Percentiles rank a stretch among this genome's conserved stretches.
phyloP scores from a whole-genome alignment of 352 stramenopile species.

The Hyaloperonospora arabidopsidis region DNA sequence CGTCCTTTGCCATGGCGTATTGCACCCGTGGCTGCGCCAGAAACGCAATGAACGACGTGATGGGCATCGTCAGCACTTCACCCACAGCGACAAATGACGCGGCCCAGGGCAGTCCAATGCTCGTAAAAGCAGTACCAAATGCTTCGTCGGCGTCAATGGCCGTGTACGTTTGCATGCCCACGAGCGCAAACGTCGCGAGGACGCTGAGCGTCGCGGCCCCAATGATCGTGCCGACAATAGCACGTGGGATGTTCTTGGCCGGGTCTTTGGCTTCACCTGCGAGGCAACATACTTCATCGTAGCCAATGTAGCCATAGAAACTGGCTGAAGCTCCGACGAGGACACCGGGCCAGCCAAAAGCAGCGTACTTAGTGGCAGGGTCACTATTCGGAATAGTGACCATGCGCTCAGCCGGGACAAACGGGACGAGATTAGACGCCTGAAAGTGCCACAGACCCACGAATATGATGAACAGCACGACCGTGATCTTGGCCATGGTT shows the following conservation, averaged over 20 bases:
- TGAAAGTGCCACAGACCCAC: conserved; percentile 82
- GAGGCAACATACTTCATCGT: conserved; percentile 94
- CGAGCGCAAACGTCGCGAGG: conserved; percentile 86
- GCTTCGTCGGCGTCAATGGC: conserved; percentile 69
- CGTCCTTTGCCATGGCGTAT: conserved; percentile 91
- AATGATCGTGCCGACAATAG: conserved; percentile 86
- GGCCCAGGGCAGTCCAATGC: conserved; percentile 52
- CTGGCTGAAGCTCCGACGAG: conserved; percentile 86
- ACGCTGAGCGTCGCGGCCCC: conserved; percentile 76
- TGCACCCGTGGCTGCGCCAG: conserved; percentile 87
- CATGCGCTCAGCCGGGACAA: conserved; percentile 47
- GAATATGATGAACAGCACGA: conserved; percentile 91
- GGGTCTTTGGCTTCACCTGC: conserved; percentile 85
- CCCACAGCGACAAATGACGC: conserved; percentile 83
- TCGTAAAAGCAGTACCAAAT: conserved; percentile 71
- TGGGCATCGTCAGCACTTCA: conserved; percentile 91
- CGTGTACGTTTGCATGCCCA: conserved; percentile 87
- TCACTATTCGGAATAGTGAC: too few species aligned
- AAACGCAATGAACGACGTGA: conserved; percentile 93
- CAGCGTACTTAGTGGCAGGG: not conserved
- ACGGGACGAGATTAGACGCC: conserved; percentile 72
- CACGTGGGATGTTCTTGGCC: conserved; percentile 76
- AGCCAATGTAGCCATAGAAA: conserved; percentile 96
- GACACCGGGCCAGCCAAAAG: conserved; percentile 73
- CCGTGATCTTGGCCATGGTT: conserved; percentile 83